These are phyloP conservation scores for Hymenoscyphus fraxineus DNA, from an alignment of 2,329 filamentous ascomycete genomes.

Conservation along the genomic window DNA sequence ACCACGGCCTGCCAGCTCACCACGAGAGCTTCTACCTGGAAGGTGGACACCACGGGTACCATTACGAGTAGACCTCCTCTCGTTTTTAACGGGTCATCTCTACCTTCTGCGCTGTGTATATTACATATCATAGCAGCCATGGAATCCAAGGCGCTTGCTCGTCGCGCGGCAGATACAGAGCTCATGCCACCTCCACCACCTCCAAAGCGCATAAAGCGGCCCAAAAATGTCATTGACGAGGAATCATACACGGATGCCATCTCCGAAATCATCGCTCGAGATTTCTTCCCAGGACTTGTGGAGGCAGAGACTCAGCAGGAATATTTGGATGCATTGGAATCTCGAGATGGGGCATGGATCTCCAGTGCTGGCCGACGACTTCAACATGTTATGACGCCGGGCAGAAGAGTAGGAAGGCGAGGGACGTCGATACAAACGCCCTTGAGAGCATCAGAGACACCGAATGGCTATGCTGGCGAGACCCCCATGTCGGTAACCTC, in stretches of 20 bases:
- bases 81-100: not conserved
- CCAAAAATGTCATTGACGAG: slow-evolving; percentile 83
- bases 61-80: not conserved
- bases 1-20: not conserved
- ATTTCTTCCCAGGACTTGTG: slow-evolving; percentile 91
- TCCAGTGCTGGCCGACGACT: slow-evolving; percentile 70
- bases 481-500: slow-evolving; percentile 62
- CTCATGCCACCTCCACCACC: slow-evolving; percentile 91
- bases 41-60: not conserved
- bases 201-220: slow-evolving; percentile 89
- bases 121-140: slow-evolving; percentile 2
- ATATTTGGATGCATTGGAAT: slow-evolving; percentile 86
- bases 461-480: slow-evolving; percentile 64
- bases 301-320: slow-evolving; percentile 87
- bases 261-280: slow-evolving; percentile 90
- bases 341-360: slow-evolving; percentile 82
- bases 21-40: not conserved
- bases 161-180: slow-evolving; percentile 58
- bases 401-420: slow-evolving; percentile 42
- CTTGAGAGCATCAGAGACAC: slow-evolving; percentile 49
- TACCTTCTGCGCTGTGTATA: not conserved
- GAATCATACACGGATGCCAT: slow-evolving; percentile 88
- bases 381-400: slow-evolving; percentile 77
- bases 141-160: slow-evolving; percentile 56
- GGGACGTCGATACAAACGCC: slow-evolving; percentile 35